Base-by-base conservation (phyloP, 1,139 yeast species). In the Arxiozyma telluris region DNA sequence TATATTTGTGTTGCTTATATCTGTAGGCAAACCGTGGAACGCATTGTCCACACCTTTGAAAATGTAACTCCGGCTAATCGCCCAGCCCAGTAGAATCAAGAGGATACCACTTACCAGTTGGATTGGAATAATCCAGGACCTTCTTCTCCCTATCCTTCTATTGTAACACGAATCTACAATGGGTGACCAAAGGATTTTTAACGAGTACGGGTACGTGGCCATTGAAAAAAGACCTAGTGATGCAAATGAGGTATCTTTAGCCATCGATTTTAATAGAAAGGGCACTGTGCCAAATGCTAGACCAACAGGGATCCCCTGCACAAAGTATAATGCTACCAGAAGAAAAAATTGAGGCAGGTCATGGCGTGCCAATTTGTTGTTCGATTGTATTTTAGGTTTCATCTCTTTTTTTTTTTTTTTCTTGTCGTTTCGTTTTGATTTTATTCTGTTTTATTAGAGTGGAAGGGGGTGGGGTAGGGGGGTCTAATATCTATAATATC, bases 221-320 rank as follows among this genome's bases (percentile, higher is more conserved):
- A 93, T 74, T 1, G 96, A 82, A 68, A 94, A 94, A 4, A 91
- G 68, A 0, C 98, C 98, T 12, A 93, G 88, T 63, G 90, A 95
- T 1, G 96, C 82, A 66, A 87, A 93, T n/a, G 90, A 79, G 30
- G 91, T 76, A 57, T 83, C 80, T 50, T 68, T 70, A 9, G 73
- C 68, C 54, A 71, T 66, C 12, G 93, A 80, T 68, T 93, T 93
- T 55, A 94, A 75, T 41, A 94, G 74, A 64, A 91, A 93, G 1
- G 98, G 99, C n/a, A 93, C 78, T 1, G 96, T 85, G 3, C 98
- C 98, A 73, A 93, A 90, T 1, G 96, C 96, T 46, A 93, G 71
- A 0, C 99, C 99, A 18, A 91, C 95, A 0, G 98, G 98, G 4
- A 93, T 83, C 27, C 98, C 99, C 68, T 93, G 98, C 15, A 91